Percentiles rank a stretch among this genome's conserved stretches.
Conservation (phyloP, 176 grass and related monocot species). For the Oropetium thomaeum region DNA sequence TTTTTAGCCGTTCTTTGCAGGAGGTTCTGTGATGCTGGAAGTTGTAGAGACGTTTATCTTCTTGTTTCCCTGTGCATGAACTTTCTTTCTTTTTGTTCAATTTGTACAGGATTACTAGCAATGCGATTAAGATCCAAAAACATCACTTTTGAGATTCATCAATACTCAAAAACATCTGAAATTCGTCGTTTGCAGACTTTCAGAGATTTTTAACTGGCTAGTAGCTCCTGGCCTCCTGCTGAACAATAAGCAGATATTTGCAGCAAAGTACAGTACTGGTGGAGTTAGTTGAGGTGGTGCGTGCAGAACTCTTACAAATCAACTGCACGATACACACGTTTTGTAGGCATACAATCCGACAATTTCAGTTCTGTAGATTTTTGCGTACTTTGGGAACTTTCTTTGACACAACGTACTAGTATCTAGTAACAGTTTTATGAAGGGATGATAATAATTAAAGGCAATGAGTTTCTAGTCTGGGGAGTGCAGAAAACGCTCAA, state of each 20-base stretch:
- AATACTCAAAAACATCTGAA: background rate
- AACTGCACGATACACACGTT: background rate
- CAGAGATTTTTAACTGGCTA: background rate
- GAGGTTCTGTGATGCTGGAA: constrained; percentile 1
- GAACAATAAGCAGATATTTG: background rate
- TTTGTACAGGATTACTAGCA: background rate
- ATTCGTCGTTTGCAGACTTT: background rate
- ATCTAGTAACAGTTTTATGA: background rate
- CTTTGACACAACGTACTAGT: background rate
- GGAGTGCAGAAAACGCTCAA: background rate
- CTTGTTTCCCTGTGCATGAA: constrained; percentile 13
- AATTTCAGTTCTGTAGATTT: background rate
- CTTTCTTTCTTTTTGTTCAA: background rate
- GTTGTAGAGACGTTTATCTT: background rate
- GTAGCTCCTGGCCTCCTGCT: background rate
- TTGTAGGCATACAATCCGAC: background rate
- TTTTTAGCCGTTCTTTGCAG: background rate
- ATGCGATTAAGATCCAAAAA: background rate
- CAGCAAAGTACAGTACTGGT: background rate
- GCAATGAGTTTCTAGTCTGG: background rate
- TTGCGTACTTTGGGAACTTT: background rate
- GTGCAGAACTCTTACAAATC: background rate
- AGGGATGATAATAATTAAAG: background rate
- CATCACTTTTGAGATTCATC: background rate
- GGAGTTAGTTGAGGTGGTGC: background rate